Base-by-base conservation (phyloP, 2,329 filamentous ascomycete genomes). In the Pseudocercospora crystallina region DNA sequence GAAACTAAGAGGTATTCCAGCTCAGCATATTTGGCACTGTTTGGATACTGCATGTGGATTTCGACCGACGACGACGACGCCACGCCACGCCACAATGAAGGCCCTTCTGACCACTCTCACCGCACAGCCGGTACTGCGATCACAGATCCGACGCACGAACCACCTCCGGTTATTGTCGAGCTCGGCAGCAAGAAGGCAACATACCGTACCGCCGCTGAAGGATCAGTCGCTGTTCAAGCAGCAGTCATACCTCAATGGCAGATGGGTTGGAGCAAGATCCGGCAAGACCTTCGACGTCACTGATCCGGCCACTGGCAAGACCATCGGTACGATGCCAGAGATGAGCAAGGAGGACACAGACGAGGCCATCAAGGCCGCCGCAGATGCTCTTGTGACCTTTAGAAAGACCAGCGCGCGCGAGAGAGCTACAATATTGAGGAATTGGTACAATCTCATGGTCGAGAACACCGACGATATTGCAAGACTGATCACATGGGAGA, bases 281-380 rank as follows among this genome's bases (percentile, higher is more conserved):
- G 89, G 90, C 67, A 85, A 95, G 80, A 96, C 90, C 39, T 99
- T 97, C 71, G 86, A 94, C 68, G 89, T 96, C 52, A 79, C 61
- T 85, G 90, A 99, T 70, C 94, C 94, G 8, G 85, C 90, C 2
- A 89, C 89, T 8, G 88, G 88, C 60, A 81, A 87, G 61, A 71
- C 87, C 34, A 91, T 97, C 62, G 90, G 89, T 51, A 88, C 83
- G 17, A 86, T 86, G 67, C 90, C 94, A 56, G 92, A 97, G 66
- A 94, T 94, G 78, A 81, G 85, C 62, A 77, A 78, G 56, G 76
- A 82, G 61, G 94, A 99, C 68, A 87, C 89, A 33, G 80, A 90
- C 65, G 78, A 78, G 41, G 92, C 94, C 65, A 95, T 99, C 67
- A 76, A 82, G 47, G 90, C 90, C n/a, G 94, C 94, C 9, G 80